phyloP scores from a whole-genome alignment of 2,329 filamentous ascomycete genomes.

The Incumbomyces delicatus region DNA sequence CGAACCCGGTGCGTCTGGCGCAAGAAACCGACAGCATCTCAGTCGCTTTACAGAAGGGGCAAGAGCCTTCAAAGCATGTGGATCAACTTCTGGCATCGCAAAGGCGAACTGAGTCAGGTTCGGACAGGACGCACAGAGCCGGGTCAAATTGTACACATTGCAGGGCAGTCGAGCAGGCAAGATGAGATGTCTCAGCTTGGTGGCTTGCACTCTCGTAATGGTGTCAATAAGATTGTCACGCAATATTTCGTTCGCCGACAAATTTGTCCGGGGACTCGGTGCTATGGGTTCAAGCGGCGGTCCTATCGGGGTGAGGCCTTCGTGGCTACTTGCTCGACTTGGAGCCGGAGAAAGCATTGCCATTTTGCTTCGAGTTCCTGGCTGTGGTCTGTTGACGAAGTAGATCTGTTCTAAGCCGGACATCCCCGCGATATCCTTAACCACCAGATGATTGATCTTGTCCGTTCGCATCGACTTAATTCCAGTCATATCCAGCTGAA shows the following conservation, averaged over 20 bases:
- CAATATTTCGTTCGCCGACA: slow-evolving; percentile 26
- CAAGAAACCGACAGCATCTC: slow-evolving; percentile 31
- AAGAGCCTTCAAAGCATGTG: slow-evolving; percentile 12
- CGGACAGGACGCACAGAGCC: slow-evolving; percentile 45
- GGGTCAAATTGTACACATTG: slow-evolving; percentile 37
- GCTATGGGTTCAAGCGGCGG: slow-evolving; percentile 8
- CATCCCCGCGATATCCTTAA: slow-evolving; percentile 34
- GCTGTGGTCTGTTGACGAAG: slow-evolving; percentile 33
- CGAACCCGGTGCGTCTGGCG: slow-evolving; percentile 23
- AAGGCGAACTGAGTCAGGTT: slow-evolving; percentile 51
- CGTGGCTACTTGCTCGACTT: neutral
- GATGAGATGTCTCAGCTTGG: slow-evolving; percentile 46
- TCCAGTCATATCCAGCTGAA: slow-evolving; percentile 22
- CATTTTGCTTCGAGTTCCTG: slow-evolving; percentile 1
- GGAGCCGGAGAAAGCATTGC: slow-evolving; percentile 8
- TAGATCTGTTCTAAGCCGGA: slow-evolving; percentile 43
- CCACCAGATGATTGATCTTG: slow-evolving; percentile 35
- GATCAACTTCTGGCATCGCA: slow-evolving; percentile 30
- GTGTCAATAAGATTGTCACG: slow-evolving; percentile 41
- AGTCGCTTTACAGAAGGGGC: slow-evolving; percentile 20
- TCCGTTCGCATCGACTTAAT: slow-evolving; percentile 44
- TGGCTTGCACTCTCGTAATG: slow-evolving; percentile 42
- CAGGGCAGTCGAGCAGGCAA: slow-evolving; percentile 48
- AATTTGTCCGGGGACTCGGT: slow-evolving; percentile 5
- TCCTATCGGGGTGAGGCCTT: neutral